Percentiles rank a stretch among this genome's conserved stretches.
phyloP scores from a whole-genome alignment of 305 asterid genomes.

The Fraxinus nigra region DNA sequence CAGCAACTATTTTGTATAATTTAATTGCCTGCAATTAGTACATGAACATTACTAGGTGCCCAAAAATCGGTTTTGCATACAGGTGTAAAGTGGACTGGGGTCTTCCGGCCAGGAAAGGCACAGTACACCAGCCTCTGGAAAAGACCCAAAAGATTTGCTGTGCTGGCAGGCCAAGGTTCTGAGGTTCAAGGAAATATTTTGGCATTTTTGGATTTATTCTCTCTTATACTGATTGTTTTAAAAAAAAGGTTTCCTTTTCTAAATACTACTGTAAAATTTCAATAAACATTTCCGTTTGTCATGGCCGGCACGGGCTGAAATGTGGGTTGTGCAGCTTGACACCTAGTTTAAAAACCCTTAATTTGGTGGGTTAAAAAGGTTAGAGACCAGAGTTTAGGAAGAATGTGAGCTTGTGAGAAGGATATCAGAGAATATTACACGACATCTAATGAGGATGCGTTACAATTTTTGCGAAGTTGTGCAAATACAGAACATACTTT shows the following conservation, averaged over 20 bases:
- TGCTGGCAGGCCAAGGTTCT: neutral
- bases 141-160: neutral
- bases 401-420: neutral
- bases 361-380: neutral
- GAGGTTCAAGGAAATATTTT: neutral
- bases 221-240: neutral
- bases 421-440: neutral
- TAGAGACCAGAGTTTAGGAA: neutral
- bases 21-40: slow-evolving; percentile 67
- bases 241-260: neutral
- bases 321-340: neutral
- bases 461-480: slow-evolving; percentile 8
- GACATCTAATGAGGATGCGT: neutral
- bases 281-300: neutral
- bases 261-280: neutral
- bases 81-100: neutral
- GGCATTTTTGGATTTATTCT: neutral
- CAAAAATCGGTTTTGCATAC: neutral
- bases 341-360: neutral
- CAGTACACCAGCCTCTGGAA: neutral
- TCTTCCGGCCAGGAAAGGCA: neutral
- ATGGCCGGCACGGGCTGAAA: neutral
- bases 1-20: slow-evolving; percentile 84
- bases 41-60: slow-evolving; percentile 16
- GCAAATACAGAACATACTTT: too few relatives aligned